Percentiles rank a stretch among this genome's conserved stretches.
phyloP scores from a whole-genome alignment of 2,329 filamentous ascomycete species.

The Beauveria sp. region DNA sequence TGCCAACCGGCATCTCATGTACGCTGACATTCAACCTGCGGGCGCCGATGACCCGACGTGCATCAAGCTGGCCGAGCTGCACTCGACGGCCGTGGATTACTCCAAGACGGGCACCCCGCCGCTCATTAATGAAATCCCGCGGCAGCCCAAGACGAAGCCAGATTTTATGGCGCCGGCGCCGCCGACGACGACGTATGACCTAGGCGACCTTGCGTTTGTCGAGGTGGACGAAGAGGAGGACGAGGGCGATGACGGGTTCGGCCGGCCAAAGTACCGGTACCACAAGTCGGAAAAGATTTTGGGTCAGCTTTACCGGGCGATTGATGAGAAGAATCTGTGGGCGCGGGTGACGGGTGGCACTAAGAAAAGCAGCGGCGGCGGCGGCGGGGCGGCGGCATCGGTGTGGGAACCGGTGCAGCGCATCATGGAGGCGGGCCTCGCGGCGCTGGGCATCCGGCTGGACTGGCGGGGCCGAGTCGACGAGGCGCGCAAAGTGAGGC shows the following conservation, averaged over 20 bases:
- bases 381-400: constrained; percentile 7
- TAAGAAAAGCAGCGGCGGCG: neutral
- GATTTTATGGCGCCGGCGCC: constrained; percentile 44
- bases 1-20: constrained; percentile 53
- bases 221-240: constrained; percentile 29
- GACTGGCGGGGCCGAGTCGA: constrained; percentile 26
- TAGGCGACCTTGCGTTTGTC: constrained; percentile 33
- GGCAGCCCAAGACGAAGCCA: constrained; percentile 33
- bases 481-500: constrained; percentile 28
- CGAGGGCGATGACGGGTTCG: constrained; percentile 33
- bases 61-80: constrained; percentile 48
- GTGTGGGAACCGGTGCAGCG: constrained; percentile 26
- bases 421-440: constrained; percentile 27
- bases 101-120: constrained; percentile 65
- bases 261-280: constrained; percentile 41
- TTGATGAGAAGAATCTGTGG: constrained; percentile 66
- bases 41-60: constrained; percentile 50
- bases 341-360: constrained; percentile 10
- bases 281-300: constrained; percentile 63
- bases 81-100: constrained; percentile 67
- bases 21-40: constrained; percentile 47
- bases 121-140: constrained; percentile 35
- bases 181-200: constrained; percentile 35
- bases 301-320: constrained; percentile 61
- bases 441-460: neutral